Base-by-base conservation (phyloP, 2,329 filamentous ascomycete species). In the Fusarium sp. region DNA sequence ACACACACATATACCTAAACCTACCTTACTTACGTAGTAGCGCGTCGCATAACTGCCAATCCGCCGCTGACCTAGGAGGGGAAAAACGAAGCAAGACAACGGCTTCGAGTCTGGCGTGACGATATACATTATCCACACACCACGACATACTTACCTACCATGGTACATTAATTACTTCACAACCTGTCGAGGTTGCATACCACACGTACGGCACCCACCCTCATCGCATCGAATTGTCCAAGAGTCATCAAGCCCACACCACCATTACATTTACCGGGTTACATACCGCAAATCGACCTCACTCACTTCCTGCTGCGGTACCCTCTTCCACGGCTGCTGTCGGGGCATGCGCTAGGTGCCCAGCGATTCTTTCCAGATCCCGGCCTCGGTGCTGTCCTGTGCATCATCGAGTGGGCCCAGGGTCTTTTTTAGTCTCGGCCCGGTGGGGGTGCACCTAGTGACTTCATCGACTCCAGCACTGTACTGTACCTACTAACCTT, bases 321-420 rank as follows among this genome's bases (percentile, higher is more conserved):
- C 42, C 71, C 67, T 74, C 63, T 68, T 72, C 61, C 48, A 60
- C 47, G 41, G 44, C 48, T 47, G 52, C n/a, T 59, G 62, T 61
- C 65, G 44, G 57, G 56, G 60, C 39, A 58, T 62, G 42, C 31
- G 36, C 52, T 55, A 48, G 24, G 41, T 58, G n/a, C 56, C 35
- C 24, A 65, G 63, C 68, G 38, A 74, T 42, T 39, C n/a, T 39
- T 44, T 45, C 24, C 56, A 51, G 42, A 63, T 72, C 56, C 60
- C 49, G 49, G 69, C 41, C 49, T 75, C 24, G 41, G 52, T 36
- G 59, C 55, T 72, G 68, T 64, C 60, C 56, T 65, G 63, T 69
- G 45, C 72, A 74, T 74, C 72, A 74, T 75, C 36, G 35, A 72
- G 60, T 74, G 72, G 72, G 57, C 31, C 42, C 56, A 54, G 61